Conservation (phyloP, 129 eudicot genomes). For the Silybum marianum region DNA sequence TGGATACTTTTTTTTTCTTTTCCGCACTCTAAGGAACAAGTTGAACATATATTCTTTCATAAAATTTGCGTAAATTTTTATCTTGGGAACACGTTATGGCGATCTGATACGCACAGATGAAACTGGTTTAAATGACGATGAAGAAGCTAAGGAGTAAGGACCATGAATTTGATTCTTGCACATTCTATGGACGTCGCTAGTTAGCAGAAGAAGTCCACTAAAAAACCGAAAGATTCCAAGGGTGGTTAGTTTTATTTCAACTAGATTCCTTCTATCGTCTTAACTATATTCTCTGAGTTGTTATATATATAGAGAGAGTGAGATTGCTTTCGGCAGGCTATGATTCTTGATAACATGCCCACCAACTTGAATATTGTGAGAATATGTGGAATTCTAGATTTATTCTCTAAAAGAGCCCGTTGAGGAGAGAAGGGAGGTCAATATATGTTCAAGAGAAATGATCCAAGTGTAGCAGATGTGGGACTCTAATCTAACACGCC, state of each 20-base stretch:
- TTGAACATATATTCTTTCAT: conserved; percentile 26
- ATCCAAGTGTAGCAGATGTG: too few relatives aligned
- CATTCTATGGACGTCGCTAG: conserved; percentile 28
- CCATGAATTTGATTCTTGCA: conserved; percentile 39
- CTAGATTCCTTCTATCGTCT: conserved; percentile 36
- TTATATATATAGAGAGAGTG: conserved; percentile 16
- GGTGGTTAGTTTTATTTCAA: conserved; percentile 21
- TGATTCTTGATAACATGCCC: conserved; percentile 50
- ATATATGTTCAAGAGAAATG: too few relatives aligned
- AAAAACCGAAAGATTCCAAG: conserved; percentile 18
- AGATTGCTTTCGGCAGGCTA: conserved; percentile 41
- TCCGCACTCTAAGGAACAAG: conserved; percentile 47
- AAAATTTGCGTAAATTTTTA: conserved; percentile 14
- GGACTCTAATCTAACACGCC: too few relatives aligned
- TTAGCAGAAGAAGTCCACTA: conserved; percentile 29
- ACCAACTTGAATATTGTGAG: conserved; percentile 35
- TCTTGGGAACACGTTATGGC: conserved; percentile 15
- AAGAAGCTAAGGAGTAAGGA: conserved; percentile 28
- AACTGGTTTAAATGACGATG: conserved; percentile 9
- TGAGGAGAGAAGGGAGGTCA: too few relatives aligned
- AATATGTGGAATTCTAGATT: too few relatives aligned
- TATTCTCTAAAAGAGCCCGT: too few relatives aligned
- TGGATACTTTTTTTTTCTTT: conserved; percentile 43
- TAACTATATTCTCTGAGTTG: conserved; percentile 36
- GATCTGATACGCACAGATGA: conserved; percentile 9